Evolutionary conservation across 225 moss, liverwort and hornwort species (phyloP), one percentile per base, ranked within the genome.

Genomic region (Antitrichia curtipendula): DNA sequence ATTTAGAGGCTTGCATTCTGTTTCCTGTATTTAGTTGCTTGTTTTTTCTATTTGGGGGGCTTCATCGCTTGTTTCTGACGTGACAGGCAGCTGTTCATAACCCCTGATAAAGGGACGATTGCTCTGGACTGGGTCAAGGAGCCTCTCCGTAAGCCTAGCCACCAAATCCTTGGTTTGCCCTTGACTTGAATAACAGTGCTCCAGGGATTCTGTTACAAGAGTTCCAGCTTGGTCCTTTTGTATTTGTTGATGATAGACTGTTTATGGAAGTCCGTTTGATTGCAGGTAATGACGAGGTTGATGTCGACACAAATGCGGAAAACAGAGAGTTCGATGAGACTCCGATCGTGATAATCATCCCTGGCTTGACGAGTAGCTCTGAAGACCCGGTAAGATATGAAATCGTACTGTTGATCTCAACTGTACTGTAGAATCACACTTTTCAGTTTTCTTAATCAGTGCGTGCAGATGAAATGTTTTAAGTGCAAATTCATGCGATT

Each of bases 331-430:
- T 84, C 49, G 97, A 95, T 92, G 95, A 94, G 85, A 95, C 94
- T 80, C 97, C 97, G 62, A 89, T 92, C 32, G 95, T 95, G 57
- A 91, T 97, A 69, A 92, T 96, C 45, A 50, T 95, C 70, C 97
- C 97, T 86, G 97, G 97, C 84, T 94, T 97, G 76, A 97, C 97
- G 61, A 97, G 97, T 92, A 91, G 94, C 86, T 96, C 96, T 66
- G 85, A 88, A 34, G 93, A 92, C 78, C 89, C 95, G 86, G 97
- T 97, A 93, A 86, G 92, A 69, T 68, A 45, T 60, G 45, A 60
- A 74, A 54, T 65, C 57, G 83, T 28, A 72, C 34, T 62, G 34
- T 60, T 68, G 47, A 79, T 65, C 66, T 82, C 18, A 18, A 89
- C 70, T 77, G 49, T 40, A 57, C 34, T 57, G 18, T 31, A 76